Conservation (phyloP, 129 eudicot species). For the Pulicaria dysenterica region DNA sequence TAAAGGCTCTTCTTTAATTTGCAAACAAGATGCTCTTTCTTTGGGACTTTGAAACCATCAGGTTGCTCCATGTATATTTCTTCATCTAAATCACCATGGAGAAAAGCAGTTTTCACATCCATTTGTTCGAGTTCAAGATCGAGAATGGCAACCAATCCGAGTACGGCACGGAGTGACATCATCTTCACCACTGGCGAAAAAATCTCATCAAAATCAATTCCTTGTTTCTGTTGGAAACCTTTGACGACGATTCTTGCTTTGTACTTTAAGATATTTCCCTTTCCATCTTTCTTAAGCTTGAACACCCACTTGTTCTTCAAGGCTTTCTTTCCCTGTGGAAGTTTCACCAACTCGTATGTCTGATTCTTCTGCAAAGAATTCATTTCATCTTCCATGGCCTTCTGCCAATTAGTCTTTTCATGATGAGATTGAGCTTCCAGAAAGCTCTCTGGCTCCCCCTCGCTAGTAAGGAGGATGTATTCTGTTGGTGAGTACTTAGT, state of each 20-base stretch:
- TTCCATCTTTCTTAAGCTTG: not conserved
- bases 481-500: not conserved
- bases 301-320: constrained; percentile 3
- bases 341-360: not conserved
- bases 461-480: too few relatives aligned
- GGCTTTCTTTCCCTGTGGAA: constrained; percentile 1
- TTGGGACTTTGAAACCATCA: too few relatives aligned
- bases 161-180: not conserved
- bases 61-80: too few relatives aligned
- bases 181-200: not conserved
- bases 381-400: constrained; percentile 11
- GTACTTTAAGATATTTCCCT: not conserved
- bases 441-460: too few relatives aligned
- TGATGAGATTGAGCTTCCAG: too few relatives aligned
- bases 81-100: too few relatives aligned
- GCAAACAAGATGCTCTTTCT: too few relatives aligned
- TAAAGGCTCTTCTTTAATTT: too few relatives aligned
- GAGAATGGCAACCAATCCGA: not conserved
- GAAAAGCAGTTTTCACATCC: too few relatives aligned
- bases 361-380: not conserved
- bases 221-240: not conserved
- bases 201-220: not conserved
- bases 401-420: not conserved
- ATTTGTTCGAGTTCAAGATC: too few relatives aligned
- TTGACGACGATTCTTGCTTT: not conserved